These are phyloP conservation scores for Barnettozyma sucrosica DNA, from an alignment of 805 yeast species.

Conservation along the genomic window DNA sequence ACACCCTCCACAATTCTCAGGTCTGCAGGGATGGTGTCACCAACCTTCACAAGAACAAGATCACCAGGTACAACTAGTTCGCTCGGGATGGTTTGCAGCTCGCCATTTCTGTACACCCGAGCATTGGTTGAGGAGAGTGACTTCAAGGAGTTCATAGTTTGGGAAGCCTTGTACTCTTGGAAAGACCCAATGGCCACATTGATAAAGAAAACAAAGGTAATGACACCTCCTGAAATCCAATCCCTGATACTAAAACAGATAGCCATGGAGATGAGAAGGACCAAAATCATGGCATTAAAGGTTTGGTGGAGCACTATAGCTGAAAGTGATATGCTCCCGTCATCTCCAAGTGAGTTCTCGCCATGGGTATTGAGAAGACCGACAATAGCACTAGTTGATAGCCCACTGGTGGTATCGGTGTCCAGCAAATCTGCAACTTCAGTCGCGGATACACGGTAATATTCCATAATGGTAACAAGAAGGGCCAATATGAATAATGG, in stretches of 20 bases:
- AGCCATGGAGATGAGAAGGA: constrained; percentile 60
- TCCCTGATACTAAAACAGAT: constrained; percentile 69
- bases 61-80: constrained; percentile 41
- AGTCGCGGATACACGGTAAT: constrained; percentile 26
- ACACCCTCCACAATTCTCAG: constrained; percentile 35
- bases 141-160: constrained; percentile 70
- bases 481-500: not conserved
- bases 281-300: constrained; percentile 75
- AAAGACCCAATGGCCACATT: constrained; percentile 62
- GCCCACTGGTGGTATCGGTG: constrained; percentile 46
- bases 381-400: constrained; percentile 31
- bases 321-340: constrained; percentile 44
- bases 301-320: constrained; percentile 59
- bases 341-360: constrained; percentile 56
- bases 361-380: constrained; percentile 39
- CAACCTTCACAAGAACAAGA: constrained; percentile 31
- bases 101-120: constrained; percentile 43
- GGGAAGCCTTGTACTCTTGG: constrained; percentile 71
- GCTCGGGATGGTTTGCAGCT: constrained; percentile 26
- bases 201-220: constrained; percentile 57
- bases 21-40: constrained; percentile 43
- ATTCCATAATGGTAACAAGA: constrained; percentile 15
- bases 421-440: constrained; percentile 33
- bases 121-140: constrained; percentile 69
- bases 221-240: constrained; percentile 81